A percentile compares a stretch with the other conserved stretches of the same genome.
phyloP scores from a whole-genome alignment of 805 yeast genomes.

The Metschnikowia orientalis region DNA sequence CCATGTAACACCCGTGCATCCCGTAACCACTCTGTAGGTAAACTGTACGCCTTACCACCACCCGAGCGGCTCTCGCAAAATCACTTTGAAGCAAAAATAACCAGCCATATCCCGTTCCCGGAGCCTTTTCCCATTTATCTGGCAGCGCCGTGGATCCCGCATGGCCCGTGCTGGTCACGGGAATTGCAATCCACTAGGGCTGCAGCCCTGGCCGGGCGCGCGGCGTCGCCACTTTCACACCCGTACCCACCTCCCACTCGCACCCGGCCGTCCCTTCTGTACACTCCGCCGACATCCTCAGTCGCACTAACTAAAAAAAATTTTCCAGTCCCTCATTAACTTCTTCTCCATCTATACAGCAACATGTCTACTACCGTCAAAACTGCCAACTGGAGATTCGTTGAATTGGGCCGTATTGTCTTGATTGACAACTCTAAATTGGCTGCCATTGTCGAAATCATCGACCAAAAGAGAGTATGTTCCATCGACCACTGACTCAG shows the following conservation, averaged over 20 bases:
- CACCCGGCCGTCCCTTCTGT: conserved; percentile 2
- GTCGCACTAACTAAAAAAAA: conserved; percentile 17
- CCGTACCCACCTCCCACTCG: conserved; percentile 7
- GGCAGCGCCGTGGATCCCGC: no score
- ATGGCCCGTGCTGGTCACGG: no score
- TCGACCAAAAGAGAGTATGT: conserved; percentile 98
- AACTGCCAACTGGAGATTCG: conserved; percentile 98
- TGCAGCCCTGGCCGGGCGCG: conserved; percentile 12
- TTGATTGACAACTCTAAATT: conserved; percentile 80
- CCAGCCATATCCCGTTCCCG: no score
- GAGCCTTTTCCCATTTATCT: no score
- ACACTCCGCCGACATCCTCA: conserved; percentile 11
- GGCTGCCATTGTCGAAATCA: conserved; percentile 97
- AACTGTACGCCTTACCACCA: no score
- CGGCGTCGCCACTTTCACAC: neutral
- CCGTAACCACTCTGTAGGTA: no score
- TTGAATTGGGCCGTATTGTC: conserved; percentile 99
- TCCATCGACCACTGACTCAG: neutral
- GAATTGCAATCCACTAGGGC: no score
- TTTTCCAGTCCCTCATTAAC: conserved; percentile 12
- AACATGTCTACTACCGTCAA: conserved; percentile 59
- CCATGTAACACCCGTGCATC: no score
- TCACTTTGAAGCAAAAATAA: no score
- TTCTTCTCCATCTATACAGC: conserved; percentile 15
- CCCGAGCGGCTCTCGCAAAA: no score